Conservation (phyloP, 257 asterid species). For the Voacanga thouarsii region DNA sequence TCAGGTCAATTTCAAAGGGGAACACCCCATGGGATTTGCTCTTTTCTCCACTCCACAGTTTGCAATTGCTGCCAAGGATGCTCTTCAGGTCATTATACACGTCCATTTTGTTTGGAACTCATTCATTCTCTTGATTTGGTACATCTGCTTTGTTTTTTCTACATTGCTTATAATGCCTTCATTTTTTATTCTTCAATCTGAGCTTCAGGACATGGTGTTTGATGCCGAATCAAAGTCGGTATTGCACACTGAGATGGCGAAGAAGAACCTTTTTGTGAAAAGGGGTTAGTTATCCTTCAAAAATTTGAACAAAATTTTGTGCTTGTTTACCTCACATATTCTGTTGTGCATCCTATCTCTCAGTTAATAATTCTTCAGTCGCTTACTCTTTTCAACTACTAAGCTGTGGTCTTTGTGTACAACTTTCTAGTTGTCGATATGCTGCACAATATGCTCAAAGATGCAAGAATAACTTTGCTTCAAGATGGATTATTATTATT, state of each 20-base stretch:
- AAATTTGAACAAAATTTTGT: background rate
- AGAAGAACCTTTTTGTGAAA: conserved; percentile 96
- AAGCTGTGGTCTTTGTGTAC: background rate
- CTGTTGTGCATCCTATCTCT: background rate
- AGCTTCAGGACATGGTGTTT: conserved; percentile 76
- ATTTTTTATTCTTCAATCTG: conserved; percentile 3
- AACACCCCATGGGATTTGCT: conserved; percentile 96
- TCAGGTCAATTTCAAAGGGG: conserved; percentile 95
- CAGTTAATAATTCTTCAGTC: background rate
- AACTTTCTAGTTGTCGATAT: background rate
- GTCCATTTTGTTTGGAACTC: background rate
- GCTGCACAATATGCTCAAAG: background rate
- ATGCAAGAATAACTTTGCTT: background rate
- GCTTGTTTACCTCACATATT: background rate
- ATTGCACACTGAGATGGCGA: conserved; percentile 98
- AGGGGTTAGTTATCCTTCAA: conserved; percentile 58
- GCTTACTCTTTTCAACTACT: background rate
- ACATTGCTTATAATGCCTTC: background rate
- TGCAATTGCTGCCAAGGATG: conserved; percentile 92
- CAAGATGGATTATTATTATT: background rate
- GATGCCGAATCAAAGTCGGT: conserved; percentile 79
- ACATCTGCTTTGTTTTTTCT: background rate
- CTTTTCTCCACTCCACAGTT: conserved; percentile 74
- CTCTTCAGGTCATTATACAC: conserved; percentile 59
- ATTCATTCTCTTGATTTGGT: background rate